Base-by-base conservation (phyloP, 495 filamentous ascomycete species). In the Penicillium macrosclerotiorum region DNA sequence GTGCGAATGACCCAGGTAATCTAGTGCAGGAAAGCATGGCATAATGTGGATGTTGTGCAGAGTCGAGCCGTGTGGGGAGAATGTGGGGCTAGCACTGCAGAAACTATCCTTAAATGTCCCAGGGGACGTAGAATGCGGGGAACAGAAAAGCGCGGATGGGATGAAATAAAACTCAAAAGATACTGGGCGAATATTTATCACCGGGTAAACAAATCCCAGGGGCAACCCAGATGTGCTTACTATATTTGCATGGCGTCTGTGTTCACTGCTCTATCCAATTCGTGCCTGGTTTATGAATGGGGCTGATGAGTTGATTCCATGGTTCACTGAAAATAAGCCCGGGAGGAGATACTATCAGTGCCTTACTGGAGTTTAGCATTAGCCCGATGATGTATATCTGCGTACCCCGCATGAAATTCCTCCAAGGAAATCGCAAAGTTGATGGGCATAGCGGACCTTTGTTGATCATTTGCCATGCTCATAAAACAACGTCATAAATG, bases 11-110 rank as follows among this genome's bases (percentile, higher is more conserved):
- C 25, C 25, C 35, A 25, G 18, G 12, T 22, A 37, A 37, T 11
- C 18, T 11, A 37, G 19, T n/a, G 35, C 9, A 5, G 20, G 35
- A 37, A 13, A 19, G 20, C 12, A 11, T 37, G 8, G 18, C 17
- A 14, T 3, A 22, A 6, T 16, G 38, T 14, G 13, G 23, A 33
- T 32, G 8, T 1, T 14, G 17, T 42, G 27, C 8, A 31, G 17
- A 5, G n/a, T 22, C 25, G 16, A 3, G n/a, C 11, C 14, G 18
- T 32, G 39, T 32, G 39, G 27, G 39, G 39, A 33, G 3, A 12
- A 23, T 42, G 39, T 33, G 39, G 39, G 39, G 39, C 39, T 42
- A 13, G n/a, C n/a, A n/a, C n/a, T n/a, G n/a, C n/a, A n/a, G n/a
- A n/a, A n/a, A n/a, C n/a, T n/a, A n/a, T n/a, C n/a, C n/a, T n/a